Conservation (phyloP, 257 asterid species). For the Lycium barbarum region DNA sequence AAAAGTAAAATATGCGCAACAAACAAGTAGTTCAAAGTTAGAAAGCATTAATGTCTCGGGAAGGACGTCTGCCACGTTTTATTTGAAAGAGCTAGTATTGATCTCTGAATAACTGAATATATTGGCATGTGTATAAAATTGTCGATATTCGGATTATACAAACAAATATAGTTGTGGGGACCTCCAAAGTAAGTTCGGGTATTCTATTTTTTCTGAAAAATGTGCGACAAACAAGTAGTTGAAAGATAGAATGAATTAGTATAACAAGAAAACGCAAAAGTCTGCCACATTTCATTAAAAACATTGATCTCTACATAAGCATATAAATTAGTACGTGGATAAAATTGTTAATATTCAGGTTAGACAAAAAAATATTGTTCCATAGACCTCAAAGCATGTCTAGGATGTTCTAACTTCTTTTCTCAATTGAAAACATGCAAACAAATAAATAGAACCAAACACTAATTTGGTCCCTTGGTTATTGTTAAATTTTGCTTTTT, state of each 20-base stretch:
- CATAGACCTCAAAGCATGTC: neutral
- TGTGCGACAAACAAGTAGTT: neutral
- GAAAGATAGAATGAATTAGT: neutral
- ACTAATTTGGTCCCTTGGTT: no score
- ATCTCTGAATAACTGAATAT: neutral
- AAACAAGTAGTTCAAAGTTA: neutral
- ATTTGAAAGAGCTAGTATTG: neutral
- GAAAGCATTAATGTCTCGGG: neutral
- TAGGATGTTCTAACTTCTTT: no score
- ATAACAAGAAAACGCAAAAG: neutral
- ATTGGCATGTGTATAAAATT: neutral
- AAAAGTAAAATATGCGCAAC: neutral
- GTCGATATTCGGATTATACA: neutral
- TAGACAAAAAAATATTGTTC: neutral
- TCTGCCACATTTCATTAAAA: neutral
- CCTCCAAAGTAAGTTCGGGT: neutral
- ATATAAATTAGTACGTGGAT: neutral
- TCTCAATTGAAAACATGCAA: no score
- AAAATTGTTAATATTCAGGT: neutral
- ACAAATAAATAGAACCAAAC: no score
- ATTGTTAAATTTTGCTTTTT: no score
- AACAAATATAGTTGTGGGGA: neutral
- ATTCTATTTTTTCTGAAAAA: neutral
- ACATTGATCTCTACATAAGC: neutral
- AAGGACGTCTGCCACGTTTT: neutral